Conservation (phyloP, 441 rosid genomes). For the Bruguiera hainesii region DNA sequence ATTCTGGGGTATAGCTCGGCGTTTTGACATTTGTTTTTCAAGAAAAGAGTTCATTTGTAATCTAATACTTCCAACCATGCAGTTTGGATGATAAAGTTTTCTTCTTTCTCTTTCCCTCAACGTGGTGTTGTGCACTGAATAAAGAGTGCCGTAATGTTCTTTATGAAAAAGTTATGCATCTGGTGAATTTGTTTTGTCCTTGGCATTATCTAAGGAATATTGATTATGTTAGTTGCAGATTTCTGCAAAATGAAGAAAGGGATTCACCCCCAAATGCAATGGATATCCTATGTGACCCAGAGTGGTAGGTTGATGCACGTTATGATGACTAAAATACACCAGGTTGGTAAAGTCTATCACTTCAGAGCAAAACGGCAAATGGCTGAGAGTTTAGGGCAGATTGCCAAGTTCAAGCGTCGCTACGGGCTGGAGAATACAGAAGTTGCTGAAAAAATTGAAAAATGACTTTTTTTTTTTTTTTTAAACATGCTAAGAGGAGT, state of each 20-base stretch:
- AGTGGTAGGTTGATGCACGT: slow-evolving; percentile 86
- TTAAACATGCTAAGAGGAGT: not conserved
- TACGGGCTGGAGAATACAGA: slow-evolving; percentile 59
- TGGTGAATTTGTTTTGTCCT: no score
- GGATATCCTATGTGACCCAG: slow-evolving; percentile 85
- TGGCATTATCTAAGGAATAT: no score
- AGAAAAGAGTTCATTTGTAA: no score
- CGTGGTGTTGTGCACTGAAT: no score
- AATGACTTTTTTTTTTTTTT: slow-evolving; percentile 21
- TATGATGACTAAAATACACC: slow-evolving; percentile 87
- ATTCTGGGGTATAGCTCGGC: no score
- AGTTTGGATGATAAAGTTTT: no score
- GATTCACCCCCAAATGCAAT: slow-evolving; percentile 86
- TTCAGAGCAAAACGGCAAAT: slow-evolving; percentile 82
- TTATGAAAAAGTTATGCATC: no score
- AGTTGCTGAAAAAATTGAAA: slow-evolving; percentile 35
- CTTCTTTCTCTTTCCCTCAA: no score
- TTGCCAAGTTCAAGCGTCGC: slow-evolving; percentile 79
- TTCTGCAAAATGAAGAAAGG: slow-evolving; percentile 75
- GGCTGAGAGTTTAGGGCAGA: slow-evolving; percentile 82
- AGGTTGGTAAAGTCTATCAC: slow-evolving; percentile 81
- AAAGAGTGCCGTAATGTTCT: no score
- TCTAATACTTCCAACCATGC: no score
- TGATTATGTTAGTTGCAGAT: slow-evolving; percentile 21
- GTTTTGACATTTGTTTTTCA: no score